Percentiles rank a stretch among this genome's conserved stretches.
phyloP scores from a whole-genome alignment of 805 yeast genomes.

The Cyberlindnera maritima region DNA sequence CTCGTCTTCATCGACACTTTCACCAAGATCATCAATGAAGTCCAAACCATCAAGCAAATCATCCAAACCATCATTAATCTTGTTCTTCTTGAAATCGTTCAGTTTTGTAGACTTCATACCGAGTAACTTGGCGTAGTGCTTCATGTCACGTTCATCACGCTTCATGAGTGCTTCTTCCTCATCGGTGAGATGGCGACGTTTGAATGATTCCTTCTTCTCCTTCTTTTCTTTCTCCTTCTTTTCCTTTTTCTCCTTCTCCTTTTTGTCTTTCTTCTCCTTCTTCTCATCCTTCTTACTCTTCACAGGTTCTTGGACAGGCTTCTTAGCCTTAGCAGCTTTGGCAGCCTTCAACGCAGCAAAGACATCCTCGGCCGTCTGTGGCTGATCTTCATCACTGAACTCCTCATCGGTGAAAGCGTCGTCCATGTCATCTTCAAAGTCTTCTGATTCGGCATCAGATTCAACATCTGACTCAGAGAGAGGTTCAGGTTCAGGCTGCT shows the following conservation, averaged over 20 bases:
- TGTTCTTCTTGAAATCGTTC: constrained; percentile 42
- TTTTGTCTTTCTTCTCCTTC: constrained; percentile 21
- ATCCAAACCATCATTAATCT: constrained; percentile 74
- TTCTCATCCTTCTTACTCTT: constrained; percentile 19
- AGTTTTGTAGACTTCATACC: constrained; percentile 62
- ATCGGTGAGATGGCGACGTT: constrained; percentile 32
- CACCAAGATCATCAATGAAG: constrained; percentile 37
- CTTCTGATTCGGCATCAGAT: constrained; percentile 18
- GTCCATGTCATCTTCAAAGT: constrained; percentile 15
- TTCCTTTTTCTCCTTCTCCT: constrained; percentile 32
- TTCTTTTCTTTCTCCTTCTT: constrained; percentile 8
- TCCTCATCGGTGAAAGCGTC: constrained; percentile 14
- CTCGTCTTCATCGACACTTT: constrained; percentile 18
- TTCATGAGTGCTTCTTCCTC: constrained; percentile 47
- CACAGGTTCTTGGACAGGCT: neutral
- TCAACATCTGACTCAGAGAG: constrained; percentile 19
- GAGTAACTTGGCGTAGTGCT: constrained; percentile 77
- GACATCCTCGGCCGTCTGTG: constrained; percentile 40
- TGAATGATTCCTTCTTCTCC: constrained; percentile 13
- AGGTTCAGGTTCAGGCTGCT: constrained; percentile 1
- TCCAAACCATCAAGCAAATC: constrained; percentile 74
- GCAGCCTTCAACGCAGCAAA: constrained; percentile 42
- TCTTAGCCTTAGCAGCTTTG: constrained; percentile 30
- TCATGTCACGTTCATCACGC: constrained; percentile 75
- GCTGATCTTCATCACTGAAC: constrained; percentile 29